A percentile compares a stretch with the other conserved stretches of the same genome.
phyloP scores from a whole-genome alignment of 306 rosid species.

The Malus orientalis region DNA sequence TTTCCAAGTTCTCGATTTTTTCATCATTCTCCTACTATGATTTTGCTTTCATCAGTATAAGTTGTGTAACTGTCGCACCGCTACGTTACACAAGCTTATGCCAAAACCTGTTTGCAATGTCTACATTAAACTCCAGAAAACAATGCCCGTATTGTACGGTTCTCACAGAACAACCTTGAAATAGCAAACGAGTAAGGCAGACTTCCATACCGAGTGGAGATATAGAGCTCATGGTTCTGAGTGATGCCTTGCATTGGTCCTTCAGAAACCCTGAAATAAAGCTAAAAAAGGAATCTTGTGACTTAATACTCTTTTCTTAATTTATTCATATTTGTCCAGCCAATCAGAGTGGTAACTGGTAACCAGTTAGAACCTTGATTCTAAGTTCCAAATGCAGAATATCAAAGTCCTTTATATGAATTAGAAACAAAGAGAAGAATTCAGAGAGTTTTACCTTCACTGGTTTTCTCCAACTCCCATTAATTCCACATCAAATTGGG shows the following conservation, averaged over 20 bases:
- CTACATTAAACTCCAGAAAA: constrained; percentile 18
- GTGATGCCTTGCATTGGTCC: constrained; percentile 36
- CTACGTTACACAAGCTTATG: too few relatives aligned
- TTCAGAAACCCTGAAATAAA: constrained; percentile 57
- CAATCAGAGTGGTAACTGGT: too few relatives aligned
- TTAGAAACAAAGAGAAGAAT: too few relatives aligned
- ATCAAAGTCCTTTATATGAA: too few relatives aligned
- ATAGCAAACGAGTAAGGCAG: constrained; percentile 2
- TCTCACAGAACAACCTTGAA: constrained; percentile 12
- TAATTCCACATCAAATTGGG: too few relatives aligned
- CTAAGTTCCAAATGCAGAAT: too few relatives aligned
- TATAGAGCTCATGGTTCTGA: constrained; percentile 58
- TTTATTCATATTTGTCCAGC: too few relatives aligned
- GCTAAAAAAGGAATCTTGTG: too few relatives aligned
- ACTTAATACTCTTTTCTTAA: too few relatives aligned
- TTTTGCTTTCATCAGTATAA: neutral
- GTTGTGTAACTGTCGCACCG: neutral
- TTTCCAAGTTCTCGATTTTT: neutral
- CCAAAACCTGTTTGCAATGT: constrained; percentile 64
- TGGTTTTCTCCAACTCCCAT: too few relatives aligned
- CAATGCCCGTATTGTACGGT: neutral
- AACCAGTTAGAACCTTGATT: too few relatives aligned
- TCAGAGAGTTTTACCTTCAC: too few relatives aligned
- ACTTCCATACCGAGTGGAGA: constrained; percentile 66
- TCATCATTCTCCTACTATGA: neutral